Conservation (phyloP, 345 rosid species). For the Aurinia saxatilis region DNA sequence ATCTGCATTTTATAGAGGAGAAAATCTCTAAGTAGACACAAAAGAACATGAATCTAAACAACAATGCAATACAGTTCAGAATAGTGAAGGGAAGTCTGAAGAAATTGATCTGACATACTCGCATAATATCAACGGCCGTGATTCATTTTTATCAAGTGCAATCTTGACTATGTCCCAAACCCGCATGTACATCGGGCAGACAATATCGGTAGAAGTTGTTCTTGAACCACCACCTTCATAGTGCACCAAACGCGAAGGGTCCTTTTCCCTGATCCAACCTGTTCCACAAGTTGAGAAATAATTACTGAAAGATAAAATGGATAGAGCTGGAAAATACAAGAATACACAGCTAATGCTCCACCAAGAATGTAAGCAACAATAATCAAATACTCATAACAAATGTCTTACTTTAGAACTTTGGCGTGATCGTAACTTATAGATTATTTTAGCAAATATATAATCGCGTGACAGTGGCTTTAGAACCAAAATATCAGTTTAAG, state of each 20-base stretch:
- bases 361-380: neutral
- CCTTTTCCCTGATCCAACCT: slow-evolving; percentile 94
- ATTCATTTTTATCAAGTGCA: slow-evolving; percentile 78
- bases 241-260: slow-evolving; percentile 69
- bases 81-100: slow-evolving; percentile 9
- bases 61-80: slow-evolving; percentile 11
- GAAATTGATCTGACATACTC: slow-evolving; percentile 57
- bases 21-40: neutral
- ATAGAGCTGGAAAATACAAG: neutral
- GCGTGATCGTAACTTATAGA: neutral
- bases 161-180: slow-evolving; percentile 93
- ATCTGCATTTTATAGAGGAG: slow-evolving; percentile 46
- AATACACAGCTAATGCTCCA: neutral
- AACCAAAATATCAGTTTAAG: neutral
- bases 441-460: neutral
- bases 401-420: neutral
- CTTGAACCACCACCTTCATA: slow-evolving; percentile 99
- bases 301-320: slow-evolving; percentile 7
- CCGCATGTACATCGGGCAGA: slow-evolving; percentile 99
- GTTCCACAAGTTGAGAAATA: slow-evolving; percentile 21
- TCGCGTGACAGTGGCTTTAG: neutral
- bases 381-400: neutral
- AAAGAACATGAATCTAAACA: slow-evolving; percentile 2
- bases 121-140: slow-evolving; percentile 95
- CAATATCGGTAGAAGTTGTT: slow-evolving; percentile 80